phyloP scores from a whole-genome alignment of 352 stramenopile species.

The Globisporangium ultimum region DNA sequence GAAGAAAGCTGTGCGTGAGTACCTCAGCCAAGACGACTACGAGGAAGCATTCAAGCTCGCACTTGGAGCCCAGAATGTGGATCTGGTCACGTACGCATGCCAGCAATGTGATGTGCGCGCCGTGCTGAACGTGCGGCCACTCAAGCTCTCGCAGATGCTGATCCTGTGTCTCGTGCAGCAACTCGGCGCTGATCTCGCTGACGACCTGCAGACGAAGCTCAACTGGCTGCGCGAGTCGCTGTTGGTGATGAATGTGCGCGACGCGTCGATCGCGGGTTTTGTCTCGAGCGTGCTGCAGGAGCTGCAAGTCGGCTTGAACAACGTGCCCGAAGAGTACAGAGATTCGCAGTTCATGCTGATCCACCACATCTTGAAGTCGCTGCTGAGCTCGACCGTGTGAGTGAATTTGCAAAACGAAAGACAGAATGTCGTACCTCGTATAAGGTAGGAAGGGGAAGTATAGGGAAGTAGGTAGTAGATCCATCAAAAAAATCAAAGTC shows the following conservation, averaged over 20 bases:
- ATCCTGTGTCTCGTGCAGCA: constrained; percentile 85
- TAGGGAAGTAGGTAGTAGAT: neutral
- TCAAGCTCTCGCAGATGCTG: constrained; percentile 82
- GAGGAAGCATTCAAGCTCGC: constrained; percentile 83
- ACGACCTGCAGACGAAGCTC: constrained; percentile 68
- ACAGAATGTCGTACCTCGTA: neutral
- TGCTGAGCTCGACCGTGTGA: constrained; percentile 54
- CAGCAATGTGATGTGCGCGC: constrained; percentile 59
- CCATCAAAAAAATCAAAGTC: too few species aligned
- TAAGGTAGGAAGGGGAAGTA: neutral
- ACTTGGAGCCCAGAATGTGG: constrained; percentile 72
- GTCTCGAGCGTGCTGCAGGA: constrained; percentile 78
- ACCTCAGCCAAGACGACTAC: constrained; percentile 51
- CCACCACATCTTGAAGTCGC: constrained; percentile 84
- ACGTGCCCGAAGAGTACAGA: constrained; percentile 47
- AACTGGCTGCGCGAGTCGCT: constrained; percentile 78
- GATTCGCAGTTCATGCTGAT: constrained; percentile 84
- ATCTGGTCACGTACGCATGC: constrained; percentile 67
- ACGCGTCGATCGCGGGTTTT: constrained; percentile 71
- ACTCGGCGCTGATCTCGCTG: constrained; percentile 60
- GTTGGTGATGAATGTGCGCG: constrained; percentile 75
- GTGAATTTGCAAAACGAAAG: too few species aligned
- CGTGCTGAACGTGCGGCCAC: constrained; percentile 59
- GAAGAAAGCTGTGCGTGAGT: constrained; percentile 48
- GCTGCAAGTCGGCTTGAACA: constrained; percentile 58